Conservation (phyloP, 495 filamentous ascomycete genomes). For the Penicillium verhagenii region DNA sequence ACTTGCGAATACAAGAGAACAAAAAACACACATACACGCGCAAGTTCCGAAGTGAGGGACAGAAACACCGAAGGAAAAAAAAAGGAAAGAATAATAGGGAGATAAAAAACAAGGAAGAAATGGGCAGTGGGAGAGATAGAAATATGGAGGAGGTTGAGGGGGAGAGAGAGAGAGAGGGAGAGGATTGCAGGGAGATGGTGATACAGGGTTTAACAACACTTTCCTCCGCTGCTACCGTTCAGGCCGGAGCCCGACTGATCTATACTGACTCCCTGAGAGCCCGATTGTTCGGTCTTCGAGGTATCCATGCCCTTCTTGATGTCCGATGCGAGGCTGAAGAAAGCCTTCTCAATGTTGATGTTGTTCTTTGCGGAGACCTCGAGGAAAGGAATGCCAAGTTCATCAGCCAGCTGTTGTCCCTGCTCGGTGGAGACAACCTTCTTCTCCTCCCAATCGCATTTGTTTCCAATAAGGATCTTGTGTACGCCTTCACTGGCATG, state of each 20-base stretch:
- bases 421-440: slow-evolving; percentile 87
- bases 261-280: slow-evolving; percentile 66
- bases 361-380: slow-evolving; percentile 98
- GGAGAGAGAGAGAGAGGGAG: slow-evolving; percentile 12
- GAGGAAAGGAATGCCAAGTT: slow-evolving; percentile 97
- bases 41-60: not conserved
- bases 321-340: slow-evolving; percentile 90
- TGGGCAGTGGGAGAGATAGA: slow-evolving; percentile 5
- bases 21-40: slow-evolving; percentile 5
- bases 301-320: slow-evolving; percentile 88
- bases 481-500: slow-evolving; percentile 99
- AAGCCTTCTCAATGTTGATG: slow-evolving; percentile 99
- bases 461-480: slow-evolving; percentile 99
- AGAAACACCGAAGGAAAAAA: slow-evolving; percentile 10
- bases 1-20: slow-evolving; percentile 12
- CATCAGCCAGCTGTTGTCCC: slow-evolving; percentile 89
- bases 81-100: slow-evolving; percentile 8
- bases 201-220: slow-evolving; percentile 73
- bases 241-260: slow-evolving; percentile 60
- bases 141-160: slow-evolving; percentile 2
- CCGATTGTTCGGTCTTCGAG: slow-evolving; percentile 71
- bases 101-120: slow-evolving; percentile 8
- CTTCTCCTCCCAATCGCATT: slow-evolving; percentile 99
- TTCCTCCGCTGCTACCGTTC: slow-evolving; percentile 62
- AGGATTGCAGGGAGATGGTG: slow-evolving; percentile 18